Percentiles rank a stretch among this genome's conserved stretches.
Evolutionary conservation across 2,329 filamentous ascomycete genomes (phyloP).

Genomic region (Neofusicoccum umdonicola): DNA sequence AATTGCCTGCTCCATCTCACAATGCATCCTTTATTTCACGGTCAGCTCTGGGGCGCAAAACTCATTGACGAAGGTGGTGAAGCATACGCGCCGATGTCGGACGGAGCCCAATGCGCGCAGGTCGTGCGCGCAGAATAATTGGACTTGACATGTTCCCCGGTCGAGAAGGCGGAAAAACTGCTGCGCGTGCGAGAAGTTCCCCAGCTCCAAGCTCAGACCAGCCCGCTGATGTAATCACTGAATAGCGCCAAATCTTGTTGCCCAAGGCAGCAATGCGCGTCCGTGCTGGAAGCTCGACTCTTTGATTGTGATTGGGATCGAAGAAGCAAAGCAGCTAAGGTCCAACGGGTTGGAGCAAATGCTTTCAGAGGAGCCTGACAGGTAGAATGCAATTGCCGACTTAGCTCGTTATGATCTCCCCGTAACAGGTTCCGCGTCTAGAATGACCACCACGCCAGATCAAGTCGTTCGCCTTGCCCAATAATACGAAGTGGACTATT

Average conservation of each 20-base stretch:
- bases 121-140: neutral
- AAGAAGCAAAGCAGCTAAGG: no score
- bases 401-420: no score
- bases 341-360: no score
- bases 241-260: neutral
- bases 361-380: no score
- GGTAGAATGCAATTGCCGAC: no score
- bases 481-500: no score
- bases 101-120: constrained; percentile 2
- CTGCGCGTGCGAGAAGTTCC: neutral
- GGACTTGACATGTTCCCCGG: constrained; percentile 11
- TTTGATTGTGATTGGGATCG: no score
- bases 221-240: neutral
- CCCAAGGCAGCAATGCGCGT: neutral
- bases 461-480: no score
- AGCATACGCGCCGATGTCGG: constrained; percentile 11
- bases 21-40: neutral
- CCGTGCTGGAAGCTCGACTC: no score
- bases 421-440: no score
- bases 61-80: neutral
- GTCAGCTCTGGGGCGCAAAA: neutral
- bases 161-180: constrained; percentile 11
- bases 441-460: no score
- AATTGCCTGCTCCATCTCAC: neutral
- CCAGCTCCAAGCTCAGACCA: neutral